phyloP scores from a whole-genome alignment of 306 rosid species.

The Morella rubra region DNA sequence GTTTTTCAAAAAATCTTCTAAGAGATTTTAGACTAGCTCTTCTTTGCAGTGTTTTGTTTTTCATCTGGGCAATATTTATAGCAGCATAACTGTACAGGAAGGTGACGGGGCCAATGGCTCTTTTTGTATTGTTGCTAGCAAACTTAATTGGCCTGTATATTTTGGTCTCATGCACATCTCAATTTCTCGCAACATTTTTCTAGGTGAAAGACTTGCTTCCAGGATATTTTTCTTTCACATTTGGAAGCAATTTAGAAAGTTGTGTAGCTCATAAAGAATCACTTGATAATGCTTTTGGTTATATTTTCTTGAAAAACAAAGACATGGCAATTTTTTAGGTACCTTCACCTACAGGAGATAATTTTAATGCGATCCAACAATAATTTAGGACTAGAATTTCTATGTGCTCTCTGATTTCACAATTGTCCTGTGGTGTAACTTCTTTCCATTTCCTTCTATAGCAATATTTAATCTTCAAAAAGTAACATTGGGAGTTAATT shows the following conservation, averaged over 20 bases:
- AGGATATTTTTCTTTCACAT: neutral
- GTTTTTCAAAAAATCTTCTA: neutral
- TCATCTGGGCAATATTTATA: too few relatives aligned
- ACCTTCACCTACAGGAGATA: neutral
- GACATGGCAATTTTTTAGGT: neutral
- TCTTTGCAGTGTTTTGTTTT: neutral
- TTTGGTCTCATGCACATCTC: neutral
- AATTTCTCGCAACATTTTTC: neutral
- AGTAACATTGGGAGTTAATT: neutral
- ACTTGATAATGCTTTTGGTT: neutral
- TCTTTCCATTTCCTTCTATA: neutral
- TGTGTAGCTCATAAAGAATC: conserved; percentile 2
- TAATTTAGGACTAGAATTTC: neutral
- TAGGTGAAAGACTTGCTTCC: neutral
- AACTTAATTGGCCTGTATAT: neutral
- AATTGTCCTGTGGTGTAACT: neutral
- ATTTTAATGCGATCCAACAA: neutral
- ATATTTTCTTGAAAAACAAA: neutral
- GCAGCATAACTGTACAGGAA: too few relatives aligned
- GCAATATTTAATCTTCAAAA: neutral
- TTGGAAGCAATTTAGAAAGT: neutral
- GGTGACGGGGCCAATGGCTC: too few relatives aligned
- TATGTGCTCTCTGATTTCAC: neutral
- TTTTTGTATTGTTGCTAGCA: neutral
- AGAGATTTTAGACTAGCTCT: neutral